These are phyloP conservation scores for Tuctoria greenei DNA, from an alignment of 176 grass and related monocot species.

Conservation along the genomic window DNA sequence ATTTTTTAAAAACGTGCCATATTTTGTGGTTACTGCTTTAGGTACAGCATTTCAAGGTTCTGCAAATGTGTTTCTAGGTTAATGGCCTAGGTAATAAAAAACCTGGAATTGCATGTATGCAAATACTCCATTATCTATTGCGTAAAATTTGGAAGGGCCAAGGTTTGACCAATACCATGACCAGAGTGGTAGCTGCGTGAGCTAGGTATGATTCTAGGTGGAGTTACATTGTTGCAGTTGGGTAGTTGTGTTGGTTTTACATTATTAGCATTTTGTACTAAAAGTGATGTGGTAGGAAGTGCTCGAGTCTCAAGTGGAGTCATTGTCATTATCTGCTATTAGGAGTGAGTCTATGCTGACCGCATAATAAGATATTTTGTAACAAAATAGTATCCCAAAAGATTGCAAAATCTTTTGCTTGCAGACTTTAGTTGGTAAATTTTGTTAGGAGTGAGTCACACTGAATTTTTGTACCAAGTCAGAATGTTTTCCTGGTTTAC, in stretches of 20 bases:
- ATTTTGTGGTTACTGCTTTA: too few relatives aligned
- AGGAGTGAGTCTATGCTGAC: neutral
- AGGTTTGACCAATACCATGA: neutral
- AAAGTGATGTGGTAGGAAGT: neutral
- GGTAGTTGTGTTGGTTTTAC: neutral
- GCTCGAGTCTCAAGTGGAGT: neutral
- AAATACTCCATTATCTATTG: neutral
- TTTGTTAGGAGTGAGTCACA: neutral
- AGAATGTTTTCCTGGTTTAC: neutral
- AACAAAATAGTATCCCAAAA: neutral
- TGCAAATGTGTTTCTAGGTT: too few relatives aligned
- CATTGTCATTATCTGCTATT: neutral
- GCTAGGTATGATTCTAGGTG: neutral
- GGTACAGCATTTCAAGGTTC: too few relatives aligned
- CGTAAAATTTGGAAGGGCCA: neutral
- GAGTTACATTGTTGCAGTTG: neutral
- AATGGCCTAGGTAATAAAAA: too few relatives aligned
- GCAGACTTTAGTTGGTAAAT: neutral
- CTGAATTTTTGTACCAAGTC: neutral
- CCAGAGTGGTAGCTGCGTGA: neutral
- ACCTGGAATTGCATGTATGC: neutral
- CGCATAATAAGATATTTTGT: neutral
- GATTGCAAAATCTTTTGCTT: neutral
- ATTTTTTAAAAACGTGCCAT: too few relatives aligned
- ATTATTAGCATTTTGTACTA: neutral